Base-by-base conservation (phyloP, 192 early-diverging fungal species). In the Geranomyces michiganensis region DNA sequence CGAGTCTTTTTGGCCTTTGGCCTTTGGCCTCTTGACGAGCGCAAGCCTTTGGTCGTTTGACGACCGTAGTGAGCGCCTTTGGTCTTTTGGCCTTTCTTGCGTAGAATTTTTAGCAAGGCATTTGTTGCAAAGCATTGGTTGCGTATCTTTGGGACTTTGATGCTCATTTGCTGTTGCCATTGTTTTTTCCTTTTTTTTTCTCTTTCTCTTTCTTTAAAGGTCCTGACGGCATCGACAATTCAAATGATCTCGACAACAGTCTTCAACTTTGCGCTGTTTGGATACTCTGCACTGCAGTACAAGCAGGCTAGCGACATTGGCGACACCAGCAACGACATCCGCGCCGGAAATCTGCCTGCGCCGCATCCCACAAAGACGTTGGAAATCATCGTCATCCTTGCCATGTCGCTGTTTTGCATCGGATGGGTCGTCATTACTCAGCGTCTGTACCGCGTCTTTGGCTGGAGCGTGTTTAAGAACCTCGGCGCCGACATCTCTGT, bases 401-500 rank as follows among this genome's bases (percentile, higher is more conserved):
- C 72, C 8, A 59, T 77, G 46, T 33, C 70, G 1, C 12, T 87
- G 10, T 85, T 82, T 75, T 26, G 64, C 26, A 21, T 71, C 45
- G 81, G 76, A 1, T 85, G 85, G 84, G 1, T 72, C 33, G 71
- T 77, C 55, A 56, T 85, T 22, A 21, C 72, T 5, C 75, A 62
- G 41, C 82, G 78, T 45, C 75, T 87, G 46, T 82, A 85, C 70
- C 64, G 74, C 15, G 67, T 85, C 8, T 87, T 85, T 81, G 85
- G 85, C 24, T 87, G 85, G 85, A 78, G 65, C 21, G 75, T 84
- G 12, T 87, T 82, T 70, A 87, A 87, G 72, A 76, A 84, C 53
- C 71, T 87, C 26, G 85, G 85, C 17, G 85, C 85, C 0, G 85
- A 87, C 62, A 72, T 87, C 21, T 51, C 62, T 29, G 78, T 87